These are phyloP conservation scores for Starmerella asiatica DNA, from an alignment of 805 yeast genomes.

Conservation along the genomic window DNA sequence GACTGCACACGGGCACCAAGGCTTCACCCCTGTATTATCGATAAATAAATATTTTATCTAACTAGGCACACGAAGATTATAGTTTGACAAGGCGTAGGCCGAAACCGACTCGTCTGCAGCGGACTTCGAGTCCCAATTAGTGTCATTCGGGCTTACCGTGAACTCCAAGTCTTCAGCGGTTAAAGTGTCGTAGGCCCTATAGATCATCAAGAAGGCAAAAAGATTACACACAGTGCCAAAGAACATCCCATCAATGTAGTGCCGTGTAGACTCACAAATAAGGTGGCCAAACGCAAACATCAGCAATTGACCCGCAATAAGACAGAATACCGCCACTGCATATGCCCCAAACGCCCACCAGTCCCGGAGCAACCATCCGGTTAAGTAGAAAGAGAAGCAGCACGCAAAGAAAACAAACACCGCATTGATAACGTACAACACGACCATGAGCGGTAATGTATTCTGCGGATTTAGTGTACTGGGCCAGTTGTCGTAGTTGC, in stretches of 20 bases:
- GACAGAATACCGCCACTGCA: conserved; percentile 53
- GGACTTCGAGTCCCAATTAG: conserved; percentile 30
- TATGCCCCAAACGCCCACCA: conserved; percentile 90
- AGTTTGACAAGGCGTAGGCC: conserved; percentile 28
- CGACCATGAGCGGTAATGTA: conserved; percentile 56
- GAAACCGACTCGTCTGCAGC: conserved; percentile 20
- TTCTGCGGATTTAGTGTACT: conserved; percentile 35
- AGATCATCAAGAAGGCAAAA: conserved; percentile 84
- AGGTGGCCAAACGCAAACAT: conserved; percentile 51
- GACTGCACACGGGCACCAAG: too few species aligned
- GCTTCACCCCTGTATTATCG: too few species aligned
- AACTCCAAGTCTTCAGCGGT: conserved; percentile 92
- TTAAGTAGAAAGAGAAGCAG: conserved; percentile 53
- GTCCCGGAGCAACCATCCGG: conserved; percentile 52
- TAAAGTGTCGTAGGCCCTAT: conserved; percentile 92
- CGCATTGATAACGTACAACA: conserved; percentile 61
- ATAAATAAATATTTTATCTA: neutral
- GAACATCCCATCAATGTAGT: conserved; percentile 81
- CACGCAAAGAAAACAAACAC: conserved; percentile 48
- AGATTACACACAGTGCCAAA: conserved; percentile 71
- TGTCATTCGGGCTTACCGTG: conserved; percentile 46
- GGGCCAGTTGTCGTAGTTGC: conserved; percentile 32
- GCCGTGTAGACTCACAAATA: conserved; percentile 61
- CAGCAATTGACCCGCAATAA: conserved; percentile 66
- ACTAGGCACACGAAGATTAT: conserved; percentile 19